Evolutionary conservation across 2,329 filamentous ascomycete species (phyloP).

Genomic region (Ophiostoma angusticollis): DNA sequence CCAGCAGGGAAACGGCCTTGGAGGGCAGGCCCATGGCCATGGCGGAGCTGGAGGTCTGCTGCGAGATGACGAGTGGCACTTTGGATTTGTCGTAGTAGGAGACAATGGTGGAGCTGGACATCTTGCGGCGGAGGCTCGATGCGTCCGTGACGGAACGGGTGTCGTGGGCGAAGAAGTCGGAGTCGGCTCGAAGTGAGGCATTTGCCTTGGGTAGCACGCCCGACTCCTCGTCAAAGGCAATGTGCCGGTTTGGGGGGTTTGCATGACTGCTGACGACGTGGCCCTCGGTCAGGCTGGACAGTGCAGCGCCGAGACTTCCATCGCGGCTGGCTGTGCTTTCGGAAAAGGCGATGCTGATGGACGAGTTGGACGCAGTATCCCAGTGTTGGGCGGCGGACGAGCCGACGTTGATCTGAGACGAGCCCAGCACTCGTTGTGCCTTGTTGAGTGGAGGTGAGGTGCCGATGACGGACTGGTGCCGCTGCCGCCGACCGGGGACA

Average conservation of each 20-base stretch:
- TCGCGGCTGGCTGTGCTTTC: constrained; percentile 27
- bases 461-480: constrained; percentile 21
- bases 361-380: constrained; percentile 31
- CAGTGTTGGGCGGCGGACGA: constrained; percentile 22
- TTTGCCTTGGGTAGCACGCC: constrained; percentile 26
- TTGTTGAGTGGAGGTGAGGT: constrained; percentile 33
- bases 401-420: constrained; percentile 31
- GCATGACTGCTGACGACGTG: constrained; percentile 14
- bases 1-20: constrained; percentile 30
- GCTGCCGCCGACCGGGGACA: constrained; percentile 33
- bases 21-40: constrained; percentile 43
- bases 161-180: constrained; percentile 12
- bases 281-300: constrained; percentile 18
- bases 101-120: constrained; percentile 41
- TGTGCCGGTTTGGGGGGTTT: constrained; percentile 15
- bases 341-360: constrained; percentile 31
- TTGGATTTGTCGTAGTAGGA: constrained; percentile 46
- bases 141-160: constrained; percentile 25
- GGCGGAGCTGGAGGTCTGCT: constrained; percentile 45
- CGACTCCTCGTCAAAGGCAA: constrained; percentile 34
- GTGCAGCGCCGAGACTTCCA: constrained; percentile 13
- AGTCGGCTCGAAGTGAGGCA: constrained; percentile 13
- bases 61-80: constrained; percentile 42
- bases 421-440: constrained; percentile 38
- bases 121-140: constrained; percentile 33